Conservation (phyloP, 257 asterid species). For the Coffea canephora region DNA sequence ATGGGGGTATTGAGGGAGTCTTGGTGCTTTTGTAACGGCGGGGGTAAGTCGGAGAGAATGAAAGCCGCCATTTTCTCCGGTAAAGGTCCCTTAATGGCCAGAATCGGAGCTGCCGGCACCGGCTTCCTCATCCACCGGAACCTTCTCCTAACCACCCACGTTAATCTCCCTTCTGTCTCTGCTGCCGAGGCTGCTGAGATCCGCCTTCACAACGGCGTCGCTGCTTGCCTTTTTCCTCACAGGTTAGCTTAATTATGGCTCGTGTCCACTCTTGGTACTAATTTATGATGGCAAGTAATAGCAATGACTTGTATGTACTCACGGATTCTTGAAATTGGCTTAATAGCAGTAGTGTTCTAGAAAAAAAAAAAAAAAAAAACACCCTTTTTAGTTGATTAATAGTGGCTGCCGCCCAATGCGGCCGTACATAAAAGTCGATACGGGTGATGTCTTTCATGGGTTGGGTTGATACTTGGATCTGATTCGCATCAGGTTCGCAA, state of each 20-base stretch:
- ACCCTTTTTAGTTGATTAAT: not conserved
- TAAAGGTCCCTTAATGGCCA: conserved; percentile 75
- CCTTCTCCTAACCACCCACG: conserved; percentile 90
- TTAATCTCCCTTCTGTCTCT: conserved; percentile 68
- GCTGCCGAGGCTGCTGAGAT: conserved; percentile 94
- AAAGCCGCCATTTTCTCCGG: conserved; percentile 75
- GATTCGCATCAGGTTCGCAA: too few species aligned
- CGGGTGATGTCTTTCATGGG: not conserved
- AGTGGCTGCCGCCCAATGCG: too few species aligned
- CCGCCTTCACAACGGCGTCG: conserved; percentile 72
- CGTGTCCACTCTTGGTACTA: not conserved
- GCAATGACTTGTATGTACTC: not conserved
- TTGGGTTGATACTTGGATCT: not conserved
- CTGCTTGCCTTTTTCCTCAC: conserved; percentile 81
- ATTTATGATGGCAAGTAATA: too few species aligned
- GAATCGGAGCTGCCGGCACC: conserved; percentile 55
- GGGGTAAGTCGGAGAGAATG: conserved; percentile 90
- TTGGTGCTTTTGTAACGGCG: conserved; percentile 95
- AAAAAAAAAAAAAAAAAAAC: not conserved
- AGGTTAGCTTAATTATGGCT: conserved; percentile 41
- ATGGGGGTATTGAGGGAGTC: conserved; percentile 85
- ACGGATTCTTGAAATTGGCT: not conserved
- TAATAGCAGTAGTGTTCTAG: not conserved
- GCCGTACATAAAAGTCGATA: too few species aligned
- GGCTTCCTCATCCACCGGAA: conserved; percentile 95